phyloP scores from a whole-genome alignment of 768 basidiomycete species.

The Naematelia encephala region DNA sequence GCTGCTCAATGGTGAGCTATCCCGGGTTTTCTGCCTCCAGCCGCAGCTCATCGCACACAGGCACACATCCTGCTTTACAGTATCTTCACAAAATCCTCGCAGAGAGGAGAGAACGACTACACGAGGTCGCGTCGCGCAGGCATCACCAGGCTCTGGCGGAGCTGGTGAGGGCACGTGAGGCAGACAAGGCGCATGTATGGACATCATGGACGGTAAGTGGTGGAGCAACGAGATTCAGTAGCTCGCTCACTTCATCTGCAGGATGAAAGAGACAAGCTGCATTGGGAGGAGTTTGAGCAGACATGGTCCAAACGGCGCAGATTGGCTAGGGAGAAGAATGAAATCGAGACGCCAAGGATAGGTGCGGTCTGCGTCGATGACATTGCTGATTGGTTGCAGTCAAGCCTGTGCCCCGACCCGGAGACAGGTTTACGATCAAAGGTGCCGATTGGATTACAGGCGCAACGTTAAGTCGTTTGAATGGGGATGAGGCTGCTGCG shows the following conservation, averaged over 20 bases:
- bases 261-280: slow-evolving; percentile 72
- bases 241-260: slow-evolving; percentile 45
- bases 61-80: slow-evolving; percentile 78
- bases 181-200: slow-evolving; percentile 77
- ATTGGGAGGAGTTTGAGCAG: slow-evolving; percentile 83
- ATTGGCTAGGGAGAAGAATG: slow-evolving; percentile 79
- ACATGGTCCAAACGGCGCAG: slow-evolving; percentile 79
- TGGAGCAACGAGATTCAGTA: background rate
- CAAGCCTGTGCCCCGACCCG: slow-evolving; percentile 38
- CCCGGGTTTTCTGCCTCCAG: background rate
- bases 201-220: slow-evolving; percentile 79
- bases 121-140: slow-evolving; percentile 74
- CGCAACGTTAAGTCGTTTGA: slow-evolving; percentile 29
- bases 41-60: slow-evolving; percentile 52
- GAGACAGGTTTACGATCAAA: slow-evolving; percentile 18
- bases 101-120: slow-evolving; percentile 71
- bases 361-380: too few relatives aligned
- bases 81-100: slow-evolving; percentile 76
- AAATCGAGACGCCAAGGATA: slow-evolving; percentile 70
- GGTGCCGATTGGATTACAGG: slow-evolving; percentile 41
- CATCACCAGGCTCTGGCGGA: slow-evolving; percentile 66
- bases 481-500: slow-evolving; percentile 24
- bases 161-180: slow-evolving; percentile 61
- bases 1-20: slow-evolving; percentile 65
- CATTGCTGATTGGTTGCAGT: slow-evolving; percentile 20